Evolutionary conservation across 495 filamentous ascomycete genomes (phyloP), one percentile per base, ranked within the genome.

Genomic region (Penicillium pulvis): DNA sequence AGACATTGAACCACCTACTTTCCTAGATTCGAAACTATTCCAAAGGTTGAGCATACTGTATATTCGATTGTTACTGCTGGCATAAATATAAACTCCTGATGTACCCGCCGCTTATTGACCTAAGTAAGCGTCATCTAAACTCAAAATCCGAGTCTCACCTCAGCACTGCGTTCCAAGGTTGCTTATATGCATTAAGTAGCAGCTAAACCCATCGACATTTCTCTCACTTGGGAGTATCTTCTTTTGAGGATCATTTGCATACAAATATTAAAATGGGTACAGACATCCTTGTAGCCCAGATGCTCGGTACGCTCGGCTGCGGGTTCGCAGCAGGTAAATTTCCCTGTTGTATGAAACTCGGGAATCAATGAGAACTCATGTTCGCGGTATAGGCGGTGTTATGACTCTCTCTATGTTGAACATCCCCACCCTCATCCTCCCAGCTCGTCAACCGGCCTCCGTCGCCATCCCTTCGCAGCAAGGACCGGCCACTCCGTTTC

Each of bases 221-320:
- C 12, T 28, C 33, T 36, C 12, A 36, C 33, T 36, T 10, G 33
- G 12, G 0, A 12, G 12, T 3, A 14, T 14, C 12, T 49, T 4
- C 4, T 51, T 20, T 28, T 19, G n/a, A 24, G 10, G 1, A 39
- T 16, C 50, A 39, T 52, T 10, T 7, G 7, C 24, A 47, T 26
- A 6, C 24, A 47, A 10, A 39, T 17, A 20, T 7, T 19, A 56
- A 39, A 10, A 58, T 58, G 56, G 19, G 36, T 1, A 55, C 55
- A 7, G 59, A 62, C 33, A 64, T 69, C 20, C 35, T 52, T 33
- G 57, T 67, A 6, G 61, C 64, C 36, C 69, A 71, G 43, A 56
- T 62, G 14, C 61, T 71, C 19, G 64, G 69, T 17, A 71, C 67
- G 12, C 45, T 71, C 19, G 66, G 69, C 44, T 71, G 61, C 53